Evolutionary conservation across 2,329 filamentous ascomycete genomes (phyloP), one percentile per base, ranked within the genome.

Genomic region (Trichoderma sp.): DNA sequence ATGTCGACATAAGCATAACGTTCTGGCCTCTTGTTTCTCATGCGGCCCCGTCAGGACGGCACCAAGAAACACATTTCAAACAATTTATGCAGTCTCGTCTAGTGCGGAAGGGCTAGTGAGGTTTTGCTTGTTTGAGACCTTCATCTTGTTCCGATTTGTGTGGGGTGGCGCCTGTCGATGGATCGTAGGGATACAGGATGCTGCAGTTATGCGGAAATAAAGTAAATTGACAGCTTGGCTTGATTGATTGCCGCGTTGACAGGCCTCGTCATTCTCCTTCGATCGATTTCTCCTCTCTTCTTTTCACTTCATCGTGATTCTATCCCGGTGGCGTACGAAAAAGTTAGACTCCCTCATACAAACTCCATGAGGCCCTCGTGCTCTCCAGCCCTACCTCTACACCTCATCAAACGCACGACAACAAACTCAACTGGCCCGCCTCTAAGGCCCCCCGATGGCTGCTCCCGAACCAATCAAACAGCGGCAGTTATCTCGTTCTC

Each of bases 1-100:
- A 71, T 57, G 39, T 36, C 60, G 61, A 72, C 68, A 72, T 72
- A 71, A 73, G 75, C 75, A 76, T 76, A 73, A 75, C 43, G 72
- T 72, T 74, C 74, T 73, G 70, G 72, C 74, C 73, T 73, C 30
- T 34, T 39, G 63, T 57, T 72, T 72, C 64, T 72, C 12, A 63
- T 69, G 57, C 64, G 28, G 39, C 43, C 43, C 53, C 58, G 68
- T 70, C 24, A 51, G 36, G 43, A 43, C 43, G 60, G 68, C 68
- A 71, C 58, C 30, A 56, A 43, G 60, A 71, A 71, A 64, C 68
- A 26, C 58, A 63, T 47, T 63, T 63, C 68, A 64, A 71, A 63
- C 68, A 56, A 56, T 56, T 56, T 15, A 71, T 53, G 68, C 68
- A 34, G 30, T 36, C 32, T 30, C 32, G 57, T 53, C 26, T 62